These are phyloP conservation scores for Candida fluviatilis DNA, from an alignment of 805 yeast genomes.

Conservation along the genomic window DNA sequence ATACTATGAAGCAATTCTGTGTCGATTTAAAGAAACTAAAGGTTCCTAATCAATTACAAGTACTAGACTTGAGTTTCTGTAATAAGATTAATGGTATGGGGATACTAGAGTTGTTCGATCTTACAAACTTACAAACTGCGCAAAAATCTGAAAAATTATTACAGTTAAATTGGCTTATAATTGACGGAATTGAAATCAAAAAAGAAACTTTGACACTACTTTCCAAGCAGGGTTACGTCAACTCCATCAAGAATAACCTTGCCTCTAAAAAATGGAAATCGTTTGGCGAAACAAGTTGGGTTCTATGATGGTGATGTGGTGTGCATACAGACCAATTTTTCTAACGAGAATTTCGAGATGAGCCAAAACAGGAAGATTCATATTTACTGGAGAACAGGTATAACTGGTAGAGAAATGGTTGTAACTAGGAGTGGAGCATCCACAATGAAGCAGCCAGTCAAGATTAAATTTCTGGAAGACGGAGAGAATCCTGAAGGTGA, in stretches of 20 bases:
- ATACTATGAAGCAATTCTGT: constrained; percentile 25
- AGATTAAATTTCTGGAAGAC: constrained; percentile 30
- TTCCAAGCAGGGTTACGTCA: constrained; percentile 14
- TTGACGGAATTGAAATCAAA: constrained; percentile 33
- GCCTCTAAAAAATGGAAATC: constrained; percentile 26
- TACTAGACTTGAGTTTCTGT: constrained; percentile 36
- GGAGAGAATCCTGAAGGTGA: constrained; percentile 14
- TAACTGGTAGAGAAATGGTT: constrained; percentile 16
- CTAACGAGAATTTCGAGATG: constrained; percentile 7
- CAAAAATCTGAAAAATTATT: constrained; percentile 6
- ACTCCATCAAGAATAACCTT: constrained; percentile 19
- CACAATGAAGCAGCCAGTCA: constrained; percentile 16
- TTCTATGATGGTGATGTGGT: constrained; percentile 6
- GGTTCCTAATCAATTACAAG: constrained; percentile 13
- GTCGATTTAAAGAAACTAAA: constrained; percentile 18
- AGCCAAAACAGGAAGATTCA: constrained; percentile 3
- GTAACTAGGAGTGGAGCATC: constrained; percentile 24
- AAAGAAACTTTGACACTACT: constrained; percentile 22
- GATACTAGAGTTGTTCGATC: constrained; percentile 26
- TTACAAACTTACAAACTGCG: constrained; percentile 5
- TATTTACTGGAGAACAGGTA: too few species aligned
- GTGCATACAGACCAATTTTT: constrained; percentile 3
- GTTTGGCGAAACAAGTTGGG: constrained; percentile 32
- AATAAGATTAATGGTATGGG: constrained; percentile 35
- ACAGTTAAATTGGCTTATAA: constrained; percentile 16